Evolutionary conservation across 1,284 basidiomycete genomes (phyloP).

Genomic region (Tetrapyrgos nigripes): DNA sequence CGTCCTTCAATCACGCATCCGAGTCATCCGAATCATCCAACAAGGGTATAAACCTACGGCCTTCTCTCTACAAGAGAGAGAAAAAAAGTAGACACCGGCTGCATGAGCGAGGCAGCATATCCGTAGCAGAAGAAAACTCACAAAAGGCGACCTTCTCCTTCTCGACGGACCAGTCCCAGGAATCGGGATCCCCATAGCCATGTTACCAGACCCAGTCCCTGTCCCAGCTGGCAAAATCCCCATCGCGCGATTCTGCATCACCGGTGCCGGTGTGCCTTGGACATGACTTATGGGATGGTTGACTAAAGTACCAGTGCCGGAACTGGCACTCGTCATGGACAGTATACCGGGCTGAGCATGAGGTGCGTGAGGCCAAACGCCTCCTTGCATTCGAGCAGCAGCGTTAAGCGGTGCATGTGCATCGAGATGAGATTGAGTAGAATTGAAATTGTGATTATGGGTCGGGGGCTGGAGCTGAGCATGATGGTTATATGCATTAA

Average conservation of each 20-base stretch:
- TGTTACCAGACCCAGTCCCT: background rate
- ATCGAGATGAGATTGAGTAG: no score
- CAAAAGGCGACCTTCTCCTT: constrained; percentile 42
- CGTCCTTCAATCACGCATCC: background rate
- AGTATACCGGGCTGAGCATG: background rate
- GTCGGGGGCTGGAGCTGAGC: no score
- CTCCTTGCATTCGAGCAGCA: no score
- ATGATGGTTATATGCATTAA: no score
- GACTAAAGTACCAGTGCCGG: background rate
- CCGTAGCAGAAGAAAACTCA: constrained; percentile 26
- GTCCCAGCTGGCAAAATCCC: background rate
- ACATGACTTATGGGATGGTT: background rate
- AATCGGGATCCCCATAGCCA: background rate
- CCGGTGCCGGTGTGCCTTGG: background rate
- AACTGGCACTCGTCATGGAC: background rate
- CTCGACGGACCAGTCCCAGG: constrained; percentile 23
- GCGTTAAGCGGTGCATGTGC: no score
- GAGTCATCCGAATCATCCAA: constrained; percentile 51
- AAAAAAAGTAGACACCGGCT: background rate
- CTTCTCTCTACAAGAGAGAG: constrained; percentile 38
- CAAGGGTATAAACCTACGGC: constrained; percentile 52
- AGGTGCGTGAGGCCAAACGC: background rate
- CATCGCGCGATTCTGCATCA: background rate
- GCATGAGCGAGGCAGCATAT: background rate
- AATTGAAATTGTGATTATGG: no score